Percentiles rank a stretch among this genome's conserved stretches.
Evolutionary conservation across 345 rosid genomes (phyloP).

Genomic region (Iberis pinnata): DNA sequence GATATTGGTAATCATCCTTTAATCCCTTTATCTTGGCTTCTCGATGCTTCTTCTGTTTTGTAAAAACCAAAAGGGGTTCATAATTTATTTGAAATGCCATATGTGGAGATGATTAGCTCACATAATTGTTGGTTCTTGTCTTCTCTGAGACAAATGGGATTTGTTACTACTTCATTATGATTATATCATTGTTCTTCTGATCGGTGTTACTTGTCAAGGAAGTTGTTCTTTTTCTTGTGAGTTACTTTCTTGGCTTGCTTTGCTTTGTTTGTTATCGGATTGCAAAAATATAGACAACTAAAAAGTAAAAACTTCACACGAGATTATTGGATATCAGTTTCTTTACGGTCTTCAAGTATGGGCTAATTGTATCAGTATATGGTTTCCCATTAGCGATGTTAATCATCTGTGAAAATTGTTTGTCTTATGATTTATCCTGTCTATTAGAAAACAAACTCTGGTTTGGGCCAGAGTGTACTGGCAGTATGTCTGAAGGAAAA

Average conservation of each 20-base stretch:
- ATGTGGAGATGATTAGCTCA: no score
- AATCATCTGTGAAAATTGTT: neutral
- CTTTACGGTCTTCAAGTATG: neutral
- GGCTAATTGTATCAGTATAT: neutral
- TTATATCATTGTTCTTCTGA: neutral
- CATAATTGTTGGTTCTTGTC: no score
- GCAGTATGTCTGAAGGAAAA: slow-evolving; percentile 77
- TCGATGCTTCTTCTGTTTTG: neutral
- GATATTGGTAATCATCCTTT: slow-evolving; percentile 51
- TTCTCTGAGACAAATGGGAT: no score
- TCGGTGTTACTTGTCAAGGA: neutral
- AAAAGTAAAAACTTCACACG: no score
- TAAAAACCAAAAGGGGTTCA: neutral
- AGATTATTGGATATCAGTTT: neutral
- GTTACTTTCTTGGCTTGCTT: no score
- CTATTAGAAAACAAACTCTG: slow-evolving; percentile 69
- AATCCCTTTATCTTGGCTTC: neutral
- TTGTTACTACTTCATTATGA: neutral
- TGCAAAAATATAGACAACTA: no score
- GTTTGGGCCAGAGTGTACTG: slow-evolving; percentile 89
- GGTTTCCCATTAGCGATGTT: neutral
- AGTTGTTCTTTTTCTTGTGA: no score
- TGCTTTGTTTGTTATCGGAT: no score
- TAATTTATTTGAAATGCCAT: no score
- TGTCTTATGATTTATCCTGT: slow-evolving; percentile 5